phyloP scores from a whole-genome alignment of 1,139 yeast species.

The Blastobotrys elegans region DNA sequence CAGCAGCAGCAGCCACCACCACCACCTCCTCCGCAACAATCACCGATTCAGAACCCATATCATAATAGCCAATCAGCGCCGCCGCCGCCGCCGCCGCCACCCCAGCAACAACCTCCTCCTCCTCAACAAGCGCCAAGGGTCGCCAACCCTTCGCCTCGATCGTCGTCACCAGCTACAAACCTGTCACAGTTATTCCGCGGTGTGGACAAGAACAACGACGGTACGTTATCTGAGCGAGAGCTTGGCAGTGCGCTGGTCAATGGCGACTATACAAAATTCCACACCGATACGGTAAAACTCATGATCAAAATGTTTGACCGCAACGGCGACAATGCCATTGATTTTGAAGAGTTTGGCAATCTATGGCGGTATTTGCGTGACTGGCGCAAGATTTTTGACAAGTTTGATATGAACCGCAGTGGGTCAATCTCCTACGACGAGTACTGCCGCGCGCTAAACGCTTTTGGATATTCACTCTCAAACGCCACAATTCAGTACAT shows the following conservation, averaged over 20 bases:
- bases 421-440: slow-evolving; percentile 65
- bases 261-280: slow-evolving; percentile 56
- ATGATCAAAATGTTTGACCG: slow-evolving; percentile 64
- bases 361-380: slow-evolving; percentile 71
- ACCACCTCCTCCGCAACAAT: slow-evolving; percentile 3
- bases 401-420: slow-evolving; percentile 56
- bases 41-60: slow-evolving; percentile 1
- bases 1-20: slow-evolving; percentile 4
- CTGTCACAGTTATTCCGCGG: slow-evolving; percentile 27
- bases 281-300: slow-evolving; percentile 54
- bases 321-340: slow-evolving; percentile 45
- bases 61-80: slow-evolving; percentile 6
- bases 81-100: slow-evolving; percentile 2
- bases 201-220: slow-evolving; percentile 33
- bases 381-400: slow-evolving; percentile 61
- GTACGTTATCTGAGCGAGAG: slow-evolving; percentile 55
- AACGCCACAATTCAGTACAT: slow-evolving; percentile 57
- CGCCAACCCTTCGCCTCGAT: slow-evolving; percentile 4
- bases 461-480: slow-evolving; percentile 64
- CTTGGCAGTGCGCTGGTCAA: slow-evolving; percentile 58
- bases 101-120: slow-evolving; percentile 8
- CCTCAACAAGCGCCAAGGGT: not conserved
- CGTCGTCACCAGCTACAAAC: slow-evolving; percentile 22
- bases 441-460: slow-evolving; percentile 59
- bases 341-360: slow-evolving; percentile 64